phyloP scores from a whole-genome alignment of 441 rosid genomes.

The Geranium incanum region DNA sequence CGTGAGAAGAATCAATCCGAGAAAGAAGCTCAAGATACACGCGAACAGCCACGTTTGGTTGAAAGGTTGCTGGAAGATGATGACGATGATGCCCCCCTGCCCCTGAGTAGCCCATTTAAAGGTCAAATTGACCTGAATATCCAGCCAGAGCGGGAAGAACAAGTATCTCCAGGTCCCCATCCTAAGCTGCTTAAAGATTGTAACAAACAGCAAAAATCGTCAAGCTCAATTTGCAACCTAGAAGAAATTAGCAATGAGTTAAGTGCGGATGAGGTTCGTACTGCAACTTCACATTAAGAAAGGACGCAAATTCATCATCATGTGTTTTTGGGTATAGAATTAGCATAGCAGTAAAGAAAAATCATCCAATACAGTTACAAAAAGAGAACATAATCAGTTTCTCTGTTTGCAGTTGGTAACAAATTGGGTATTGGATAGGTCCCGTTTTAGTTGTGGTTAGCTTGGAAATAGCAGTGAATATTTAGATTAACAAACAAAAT shows the following conservation, averaged over 20 bases:
- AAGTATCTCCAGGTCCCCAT: conserved; percentile 50
- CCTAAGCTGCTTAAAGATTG: conserved; percentile 39
- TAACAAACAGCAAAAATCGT: conserved; percentile 31
- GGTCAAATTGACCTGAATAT: conserved; percentile 82
- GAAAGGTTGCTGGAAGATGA: conserved; percentile 44
- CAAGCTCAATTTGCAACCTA: conserved; percentile 27
- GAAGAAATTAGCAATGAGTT: conserved; percentile 10
- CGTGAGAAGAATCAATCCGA: conserved; percentile 68
- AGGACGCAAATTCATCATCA: too few species aligned
- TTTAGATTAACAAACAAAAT: too few species aligned
- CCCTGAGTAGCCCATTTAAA: conserved; percentile 42
- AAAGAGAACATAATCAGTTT: too few species aligned
- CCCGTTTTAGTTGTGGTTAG: too few species aligned
- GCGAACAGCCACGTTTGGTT: conserved; percentile 26
- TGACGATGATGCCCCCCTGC: neutral
- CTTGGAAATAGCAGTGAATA: too few species aligned
- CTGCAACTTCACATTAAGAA: neutral
- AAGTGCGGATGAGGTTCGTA: conserved; percentile 3
- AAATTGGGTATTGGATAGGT: too few species aligned
- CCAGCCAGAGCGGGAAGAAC: conserved; percentile 88
- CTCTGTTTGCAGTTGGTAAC: too few species aligned
- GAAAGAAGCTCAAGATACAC: conserved; percentile 46
- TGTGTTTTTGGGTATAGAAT: too few species aligned
- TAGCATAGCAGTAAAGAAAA: too few species aligned
- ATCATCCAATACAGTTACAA: too few species aligned